phyloP scores from a whole-genome alignment of 805 yeast genomes.

The Kodamaea kaohsiungensis region DNA sequence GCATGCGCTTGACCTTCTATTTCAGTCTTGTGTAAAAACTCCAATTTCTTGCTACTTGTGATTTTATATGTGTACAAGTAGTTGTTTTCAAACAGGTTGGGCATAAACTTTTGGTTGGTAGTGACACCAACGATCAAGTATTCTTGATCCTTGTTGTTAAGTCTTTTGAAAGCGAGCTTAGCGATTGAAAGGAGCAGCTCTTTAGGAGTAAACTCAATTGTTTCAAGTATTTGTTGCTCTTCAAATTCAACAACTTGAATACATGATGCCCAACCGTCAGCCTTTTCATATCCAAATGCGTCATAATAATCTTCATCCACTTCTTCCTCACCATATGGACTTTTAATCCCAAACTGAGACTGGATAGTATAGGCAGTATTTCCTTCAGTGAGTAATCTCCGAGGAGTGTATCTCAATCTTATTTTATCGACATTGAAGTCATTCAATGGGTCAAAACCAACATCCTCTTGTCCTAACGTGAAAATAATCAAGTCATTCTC shows the following conservation, averaged over 20 bases:
- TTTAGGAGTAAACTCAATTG: constrained; percentile 44
- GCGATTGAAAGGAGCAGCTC: constrained; percentile 47
- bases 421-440: constrained; percentile 33
- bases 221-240: constrained; percentile 35
- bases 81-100: constrained; percentile 24
- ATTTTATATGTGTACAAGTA: constrained; percentile 41
- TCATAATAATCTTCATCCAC: constrained; percentile 28
- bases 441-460: constrained; percentile 25
- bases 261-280: constrained; percentile 51
- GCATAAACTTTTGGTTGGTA: constrained; percentile 27
- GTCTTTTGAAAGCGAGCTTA: constrained; percentile 27
- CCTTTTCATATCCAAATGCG: constrained; percentile 45
- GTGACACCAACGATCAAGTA: constrained; percentile 51
- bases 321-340: constrained; percentile 25
- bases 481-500: constrained; percentile 52
- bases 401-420: constrained; percentile 54
- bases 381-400: constrained; percentile 33
- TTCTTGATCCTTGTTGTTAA: constrained; percentile 13
- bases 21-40: constrained; percentile 59
- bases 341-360: constrained; percentile 40
- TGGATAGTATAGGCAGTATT: constrained; percentile 42
- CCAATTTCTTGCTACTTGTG: constrained; percentile 3
- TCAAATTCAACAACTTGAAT: constrained; percentile 48
- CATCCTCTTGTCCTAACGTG: constrained; percentile 47
- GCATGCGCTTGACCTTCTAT: constrained; percentile 50